Conservation (phyloP, 495 filamentous ascomycete species). For the Mytilinidion resinicola region DNA sequence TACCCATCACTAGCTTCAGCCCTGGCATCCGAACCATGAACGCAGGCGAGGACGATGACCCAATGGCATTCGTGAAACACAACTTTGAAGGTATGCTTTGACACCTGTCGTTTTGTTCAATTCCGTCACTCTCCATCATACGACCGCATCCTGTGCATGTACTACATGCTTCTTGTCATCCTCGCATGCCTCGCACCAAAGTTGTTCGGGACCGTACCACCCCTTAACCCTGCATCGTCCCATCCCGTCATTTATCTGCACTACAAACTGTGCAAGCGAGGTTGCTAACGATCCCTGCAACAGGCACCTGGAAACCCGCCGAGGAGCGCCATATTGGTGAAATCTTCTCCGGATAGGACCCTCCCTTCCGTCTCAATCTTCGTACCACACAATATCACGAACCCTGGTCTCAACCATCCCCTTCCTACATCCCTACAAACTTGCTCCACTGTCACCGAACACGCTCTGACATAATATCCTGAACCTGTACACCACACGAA, state of each 20-base stretch:
- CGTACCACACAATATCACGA: background rate
- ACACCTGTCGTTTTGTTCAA: too few relatives aligned
- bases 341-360: constrained; percentile 1
- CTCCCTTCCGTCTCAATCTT: background rate
- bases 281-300: constrained; percentile 20
- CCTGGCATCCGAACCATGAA: constrained; percentile 92
- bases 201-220: background rate
- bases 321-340: constrained; percentile 49
- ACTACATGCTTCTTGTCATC: background rate
- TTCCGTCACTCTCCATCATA: constrained; percentile 5
- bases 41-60: constrained; percentile 81
- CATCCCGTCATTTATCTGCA: too few relatives aligned
- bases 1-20: constrained; percentile 96
- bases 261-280: background rate
- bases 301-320: constrained; percentile 78
- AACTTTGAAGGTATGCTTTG: constrained; percentile 74
- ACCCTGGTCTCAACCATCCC: background rate
- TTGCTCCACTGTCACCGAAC: background rate
- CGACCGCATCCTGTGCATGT: background rate
- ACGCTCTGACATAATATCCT: background rate
- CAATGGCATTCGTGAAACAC: constrained; percentile 97
- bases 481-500: background rate
- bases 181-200: background rate
- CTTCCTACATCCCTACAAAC: background rate
- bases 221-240: too few relatives aligned